A percentile compares a stretch with the other conserved stretches of the same genome.
phyloP scores from a whole-genome alignment of 1,284 basidiomycete genomes.

The Irpex sp. region DNA sequence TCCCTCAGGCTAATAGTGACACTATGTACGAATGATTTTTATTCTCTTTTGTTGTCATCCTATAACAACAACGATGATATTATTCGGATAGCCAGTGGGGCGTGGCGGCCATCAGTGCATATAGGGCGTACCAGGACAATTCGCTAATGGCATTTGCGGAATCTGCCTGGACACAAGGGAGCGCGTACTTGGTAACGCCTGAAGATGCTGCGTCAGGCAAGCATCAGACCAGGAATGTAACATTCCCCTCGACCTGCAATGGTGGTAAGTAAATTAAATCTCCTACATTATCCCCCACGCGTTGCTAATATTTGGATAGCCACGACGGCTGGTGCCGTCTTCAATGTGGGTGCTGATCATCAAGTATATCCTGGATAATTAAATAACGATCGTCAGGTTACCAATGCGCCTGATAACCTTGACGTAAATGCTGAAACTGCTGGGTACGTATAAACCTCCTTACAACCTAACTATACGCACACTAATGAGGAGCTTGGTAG shows the following conservation, averaged over 20 bases:
- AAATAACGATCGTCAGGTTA: not conserved
- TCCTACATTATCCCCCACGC: too few species aligned
- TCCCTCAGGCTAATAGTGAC: not conserved
- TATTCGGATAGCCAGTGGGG: not conserved
- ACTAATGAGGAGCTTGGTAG: too few species aligned
- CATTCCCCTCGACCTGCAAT: not conserved
- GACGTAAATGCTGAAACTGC: not conserved
- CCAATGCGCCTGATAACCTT: not conserved
- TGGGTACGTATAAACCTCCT: not conserved
- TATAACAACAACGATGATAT: not conserved
- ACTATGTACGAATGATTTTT: not conserved
- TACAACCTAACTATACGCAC: not conserved
- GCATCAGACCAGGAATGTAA: not conserved
- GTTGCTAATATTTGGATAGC: not conserved
- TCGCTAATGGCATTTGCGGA: not conserved
- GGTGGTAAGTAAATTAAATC: not conserved
- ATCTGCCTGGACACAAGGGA: not conserved
- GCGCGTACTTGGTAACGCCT: not conserved
- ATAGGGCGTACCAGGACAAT: slow-evolving; percentile 1
- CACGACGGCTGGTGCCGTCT: not conserved
- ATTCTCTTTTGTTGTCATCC: too few species aligned
- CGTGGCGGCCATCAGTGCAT: slow-evolving; percentile 1
- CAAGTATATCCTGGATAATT: not conserved
- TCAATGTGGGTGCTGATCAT: not conserved
- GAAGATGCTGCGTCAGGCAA: not conserved